Percentiles rank a stretch among this genome's conserved stretches.
Evolutionary conservation across 352 stramenopile genomes (phyloP).

Genomic region (Pythium oligandrum): DNA sequence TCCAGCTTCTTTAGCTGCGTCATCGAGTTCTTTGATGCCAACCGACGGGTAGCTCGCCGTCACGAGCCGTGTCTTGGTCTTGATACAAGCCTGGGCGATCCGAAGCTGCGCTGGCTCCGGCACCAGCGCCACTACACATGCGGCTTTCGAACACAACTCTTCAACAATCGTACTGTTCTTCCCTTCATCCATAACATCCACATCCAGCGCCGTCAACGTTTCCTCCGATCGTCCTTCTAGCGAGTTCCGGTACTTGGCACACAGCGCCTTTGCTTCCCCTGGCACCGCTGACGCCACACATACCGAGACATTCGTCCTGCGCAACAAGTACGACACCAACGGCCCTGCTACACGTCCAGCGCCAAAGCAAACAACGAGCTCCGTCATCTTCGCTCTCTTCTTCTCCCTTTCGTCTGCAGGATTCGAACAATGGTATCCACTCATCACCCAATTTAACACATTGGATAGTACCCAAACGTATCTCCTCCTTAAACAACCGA

Average conservation of each 20-base stretch:
- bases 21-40: constrained; percentile 58
- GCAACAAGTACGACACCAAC: constrained; percentile 34
- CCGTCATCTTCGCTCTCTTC: background rate
- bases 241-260: constrained; percentile 17
- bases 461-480: too few species aligned
- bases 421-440: too few species aligned
- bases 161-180: constrained; percentile 9
- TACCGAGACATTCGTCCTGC: constrained; percentile 14
- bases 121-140: constrained; percentile 82
- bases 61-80: constrained; percentile 59
- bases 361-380: constrained; percentile 36
- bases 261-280: constrained; percentile 26
- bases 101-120: constrained; percentile 73
- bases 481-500: too few species aligned
- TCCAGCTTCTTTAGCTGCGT: constrained; percentile 36
- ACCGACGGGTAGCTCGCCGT: constrained; percentile 88
- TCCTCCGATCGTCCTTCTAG: background rate
- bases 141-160: constrained; percentile 25
- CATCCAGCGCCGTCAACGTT: constrained; percentile 9
- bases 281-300: constrained; percentile 21
- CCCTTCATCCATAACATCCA: constrained; percentile 22
- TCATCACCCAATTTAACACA: too few species aligned
- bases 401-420: too few species aligned
- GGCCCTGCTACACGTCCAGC: constrained; percentile 36
- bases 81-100: constrained; percentile 66